phyloP scores from a whole-genome alignment of 2,329 filamentous ascomycete species.

The Pseudocercospora ulei region DNA sequence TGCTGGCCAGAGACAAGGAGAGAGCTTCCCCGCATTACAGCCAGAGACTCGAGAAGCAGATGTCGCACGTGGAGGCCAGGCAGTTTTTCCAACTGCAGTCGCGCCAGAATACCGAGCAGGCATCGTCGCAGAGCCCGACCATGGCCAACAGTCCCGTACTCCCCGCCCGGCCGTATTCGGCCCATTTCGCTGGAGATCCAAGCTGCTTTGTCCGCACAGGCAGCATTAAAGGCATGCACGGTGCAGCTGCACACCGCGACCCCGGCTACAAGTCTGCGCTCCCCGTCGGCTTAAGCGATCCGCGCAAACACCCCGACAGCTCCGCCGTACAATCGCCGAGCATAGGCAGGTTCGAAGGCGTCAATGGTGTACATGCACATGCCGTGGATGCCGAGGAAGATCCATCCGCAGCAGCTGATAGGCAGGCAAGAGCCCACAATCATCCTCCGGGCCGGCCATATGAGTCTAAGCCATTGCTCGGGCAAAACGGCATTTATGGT shows the following conservation, averaged over 20 bases:
- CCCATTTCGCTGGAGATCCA: constrained; percentile 35
- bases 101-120: constrained; percentile 51
- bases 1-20: constrained; percentile 46
- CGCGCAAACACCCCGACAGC: constrained; percentile 29
- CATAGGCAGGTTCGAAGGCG: constrained; percentile 27
- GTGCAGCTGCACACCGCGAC: constrained; percentile 21
- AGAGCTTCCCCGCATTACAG: constrained; percentile 81
- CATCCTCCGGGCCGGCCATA: constrained; percentile 46
- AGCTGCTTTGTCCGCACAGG: constrained; percentile 35
- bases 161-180: constrained; percentile 40
- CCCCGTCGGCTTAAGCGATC: constrained; percentile 32
- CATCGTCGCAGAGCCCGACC: constrained; percentile 30
- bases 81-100: constrained; percentile 88
- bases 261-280: constrained; percentile 31
- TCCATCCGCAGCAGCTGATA: constrained; percentile 41
- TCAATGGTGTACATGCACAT: constrained; percentile 14
- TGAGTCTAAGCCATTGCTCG: constrained; percentile 48
- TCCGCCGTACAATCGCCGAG: constrained; percentile 30
- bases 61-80: constrained; percentile 90
- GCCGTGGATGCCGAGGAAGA: constrained; percentile 17
- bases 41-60: constrained; percentile 82
- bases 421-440: constrained; percentile 42
- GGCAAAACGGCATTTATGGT: constrained; percentile 49
- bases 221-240: constrained; percentile 39
- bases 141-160: constrained; percentile 33